These are phyloP conservation scores for Penicillium freii DNA, from an alignment of 2,329 filamentous ascomycete genomes.

Conservation along the genomic window DNA sequence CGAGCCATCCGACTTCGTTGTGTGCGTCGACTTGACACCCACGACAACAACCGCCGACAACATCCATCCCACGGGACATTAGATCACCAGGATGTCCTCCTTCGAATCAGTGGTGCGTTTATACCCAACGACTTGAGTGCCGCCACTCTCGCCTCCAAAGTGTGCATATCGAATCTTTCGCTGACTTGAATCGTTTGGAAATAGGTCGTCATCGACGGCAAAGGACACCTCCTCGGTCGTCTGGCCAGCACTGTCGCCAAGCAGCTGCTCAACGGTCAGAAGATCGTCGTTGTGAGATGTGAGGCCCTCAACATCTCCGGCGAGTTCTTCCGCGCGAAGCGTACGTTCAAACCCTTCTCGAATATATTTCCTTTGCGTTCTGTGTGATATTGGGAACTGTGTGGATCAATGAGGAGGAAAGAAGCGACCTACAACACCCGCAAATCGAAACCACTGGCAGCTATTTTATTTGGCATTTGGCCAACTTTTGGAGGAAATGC, in stretches of 20 bases:
- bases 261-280: slow-evolving; percentile 98
- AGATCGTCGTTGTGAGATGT: slow-evolving; percentile 98
- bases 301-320: slow-evolving; percentile 99
- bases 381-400: slow-evolving; percentile 5
- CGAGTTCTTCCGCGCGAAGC: slow-evolving; percentile 99
- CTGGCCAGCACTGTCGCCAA: slow-evolving; percentile 97
- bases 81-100: slow-evolving; percentile 60
- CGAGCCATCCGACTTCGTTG: slow-evolving; percentile 44
- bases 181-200: slow-evolving; percentile 46
- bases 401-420: slow-evolving; percentile 10
- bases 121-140: slow-evolving; percentile 10
- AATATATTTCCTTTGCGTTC: slow-evolving; percentile 16
- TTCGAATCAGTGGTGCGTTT: slow-evolving; percentile 65
- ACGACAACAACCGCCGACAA: slow-evolving; percentile 50
- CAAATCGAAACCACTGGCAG: slow-evolving; percentile 3
- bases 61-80: slow-evolving; percentile 43
- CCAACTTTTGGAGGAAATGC: slow-evolving; percentile 1
- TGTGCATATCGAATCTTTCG: slow-evolving; percentile 20
- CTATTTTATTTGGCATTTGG: background rate
- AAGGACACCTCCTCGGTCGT: slow-evolving; percentile 99
- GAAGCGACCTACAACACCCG: background rate
- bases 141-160: slow-evolving; percentile 15
- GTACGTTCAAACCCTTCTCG: slow-evolving; percentile 65
- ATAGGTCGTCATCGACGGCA: slow-evolving; percentile 99
- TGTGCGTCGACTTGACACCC: slow-evolving; percentile 45